Evolutionary conservation across 1,284 basidiomycete species (phyloP).

Genomic region (Rhizoctonia solani): DNA sequence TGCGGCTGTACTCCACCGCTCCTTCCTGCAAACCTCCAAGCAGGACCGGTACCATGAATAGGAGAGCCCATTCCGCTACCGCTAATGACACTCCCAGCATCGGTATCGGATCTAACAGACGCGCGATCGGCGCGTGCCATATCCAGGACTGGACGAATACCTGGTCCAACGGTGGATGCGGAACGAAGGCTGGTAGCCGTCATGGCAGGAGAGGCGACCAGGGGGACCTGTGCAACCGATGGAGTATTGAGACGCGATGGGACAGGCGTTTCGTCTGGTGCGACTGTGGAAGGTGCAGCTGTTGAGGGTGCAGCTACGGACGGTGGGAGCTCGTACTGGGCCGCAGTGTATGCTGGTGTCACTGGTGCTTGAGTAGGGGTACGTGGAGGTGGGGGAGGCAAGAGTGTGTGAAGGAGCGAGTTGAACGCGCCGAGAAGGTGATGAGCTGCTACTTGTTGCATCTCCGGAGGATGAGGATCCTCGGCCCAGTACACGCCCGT

Average conservation of each 20-base stretch:
- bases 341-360: slow-evolving; percentile 23
- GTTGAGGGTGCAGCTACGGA: neutral
- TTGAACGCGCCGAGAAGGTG: slow-evolving; percentile 3
- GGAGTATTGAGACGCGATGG: slow-evolving; percentile 25
- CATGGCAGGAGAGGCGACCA: slow-evolving; percentile 16
- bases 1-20: neutral
- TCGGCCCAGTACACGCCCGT: slow-evolving; percentile 25
- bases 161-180: neutral
- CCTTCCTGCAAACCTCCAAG: slow-evolving; percentile 28
- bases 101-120: slow-evolving; percentile 19
- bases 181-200: neutral
- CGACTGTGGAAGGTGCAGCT: no score
- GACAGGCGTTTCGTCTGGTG: slow-evolving; percentile 15
- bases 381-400: slow-evolving; percentile 18
- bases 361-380: slow-evolving; percentile 13
- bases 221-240: neutral
- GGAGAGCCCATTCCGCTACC: slow-evolving; percentile 19
- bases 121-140: slow-evolving; percentile 29
- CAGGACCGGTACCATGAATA: slow-evolving; percentile 1
- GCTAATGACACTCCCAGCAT: slow-evolving; percentile 20
- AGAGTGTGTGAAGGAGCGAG: slow-evolving; percentile 18
- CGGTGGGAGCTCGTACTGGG: slow-evolving; percentile 11
- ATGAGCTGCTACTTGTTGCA: slow-evolving; percentile 8
- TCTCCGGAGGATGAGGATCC: neutral
- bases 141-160: slow-evolving; percentile 20